These are phyloP conservation scores for Scutellaria baicalensis DNA, from an alignment of 257 asterid genomes.

Conservation along the genomic window DNA sequence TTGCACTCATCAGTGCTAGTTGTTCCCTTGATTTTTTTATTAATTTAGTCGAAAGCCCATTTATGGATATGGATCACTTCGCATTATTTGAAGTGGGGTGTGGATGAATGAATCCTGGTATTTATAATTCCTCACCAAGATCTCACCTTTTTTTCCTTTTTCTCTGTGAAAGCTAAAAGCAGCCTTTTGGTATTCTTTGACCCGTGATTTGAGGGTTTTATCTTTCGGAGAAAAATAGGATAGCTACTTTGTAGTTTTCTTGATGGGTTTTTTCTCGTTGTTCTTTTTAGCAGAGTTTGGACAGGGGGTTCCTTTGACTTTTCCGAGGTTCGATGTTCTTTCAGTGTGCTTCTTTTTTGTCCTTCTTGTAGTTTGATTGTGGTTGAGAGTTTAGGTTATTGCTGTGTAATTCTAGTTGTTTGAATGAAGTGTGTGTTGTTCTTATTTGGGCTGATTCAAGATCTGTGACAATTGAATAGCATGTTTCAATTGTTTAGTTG, in stretches of 20 bases:
- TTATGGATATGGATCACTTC: constrained; percentile 20
- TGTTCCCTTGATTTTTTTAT: constrained; percentile 8
- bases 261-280: constrained; percentile 9
- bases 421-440: constrained; percentile 4
- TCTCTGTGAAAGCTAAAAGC: neutral
- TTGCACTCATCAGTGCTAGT: neutral
- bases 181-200: constrained; percentile 10
- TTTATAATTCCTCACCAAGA: constrained; percentile 31
- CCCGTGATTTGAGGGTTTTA: constrained; percentile 13
- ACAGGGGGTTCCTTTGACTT: constrained; percentile 21
- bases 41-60: constrained; percentile 15
- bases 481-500: neutral
- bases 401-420: neutral
- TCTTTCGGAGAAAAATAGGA: neutral
- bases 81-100: constrained; percentile 4
- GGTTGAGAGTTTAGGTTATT: neutral
- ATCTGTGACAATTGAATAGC: constrained; percentile 7
- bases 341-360: neutral
- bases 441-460: constrained; percentile 13
- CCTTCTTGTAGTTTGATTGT: constrained; percentile 5
- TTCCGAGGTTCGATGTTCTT: constrained; percentile 15
- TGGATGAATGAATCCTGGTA: constrained; percentile 12
- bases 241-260: neutral
- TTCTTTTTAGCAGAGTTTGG: neutral
- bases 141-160: constrained; percentile 23